These are phyloP conservation scores for Cryptococcus floricola DNA, from an alignment of 1,284 basidiomycete species.

Conservation along the genomic window DNA sequence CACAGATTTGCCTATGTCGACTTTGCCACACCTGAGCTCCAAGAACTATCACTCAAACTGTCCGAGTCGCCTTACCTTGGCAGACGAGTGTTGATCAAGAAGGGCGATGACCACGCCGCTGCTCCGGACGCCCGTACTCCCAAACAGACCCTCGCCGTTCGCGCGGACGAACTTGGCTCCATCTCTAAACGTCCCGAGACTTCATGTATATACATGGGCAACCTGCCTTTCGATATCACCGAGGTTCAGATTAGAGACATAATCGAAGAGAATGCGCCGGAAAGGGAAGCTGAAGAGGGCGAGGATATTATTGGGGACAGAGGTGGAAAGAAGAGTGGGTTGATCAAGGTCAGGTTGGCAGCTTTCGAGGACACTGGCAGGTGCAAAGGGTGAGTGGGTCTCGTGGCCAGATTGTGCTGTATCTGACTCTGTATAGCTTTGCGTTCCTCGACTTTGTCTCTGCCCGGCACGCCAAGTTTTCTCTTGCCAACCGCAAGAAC, in stretches of 20 bases:
- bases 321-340: slow-evolving; percentile 57
- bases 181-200: slow-evolving; percentile 45
- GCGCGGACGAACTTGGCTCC: slow-evolving; percentile 30
- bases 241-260: slow-evolving; percentile 62
- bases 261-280: slow-evolving; percentile 40
- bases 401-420: background rate
- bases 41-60: slow-evolving; percentile 68
- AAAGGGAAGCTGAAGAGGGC: slow-evolving; percentile 33
- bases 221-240: slow-evolving; percentile 66
- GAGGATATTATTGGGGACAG: slow-evolving; percentile 26
- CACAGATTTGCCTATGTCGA: slow-evolving; percentile 92
- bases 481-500: slow-evolving; percentile 78
- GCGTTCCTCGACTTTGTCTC: slow-evolving; percentile 90
- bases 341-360: slow-evolving; percentile 86
- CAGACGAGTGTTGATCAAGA: slow-evolving; percentile 86
- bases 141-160: slow-evolving; percentile 51
- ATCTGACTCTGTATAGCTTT: slow-evolving; percentile 59
- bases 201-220: slow-evolving; percentile 43
- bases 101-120: slow-evolving; percentile 63
- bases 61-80: slow-evolving; percentile 82
- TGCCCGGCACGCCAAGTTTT: slow-evolving; percentile 71
- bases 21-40: slow-evolving; percentile 72
- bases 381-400: slow-evolving; percentile 78
- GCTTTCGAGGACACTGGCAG: slow-evolving; percentile 91
- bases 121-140: slow-evolving; percentile 47